Conservation (phyloP, 768 basidiomycete species). For the Termitomyces sp. region DNA sequence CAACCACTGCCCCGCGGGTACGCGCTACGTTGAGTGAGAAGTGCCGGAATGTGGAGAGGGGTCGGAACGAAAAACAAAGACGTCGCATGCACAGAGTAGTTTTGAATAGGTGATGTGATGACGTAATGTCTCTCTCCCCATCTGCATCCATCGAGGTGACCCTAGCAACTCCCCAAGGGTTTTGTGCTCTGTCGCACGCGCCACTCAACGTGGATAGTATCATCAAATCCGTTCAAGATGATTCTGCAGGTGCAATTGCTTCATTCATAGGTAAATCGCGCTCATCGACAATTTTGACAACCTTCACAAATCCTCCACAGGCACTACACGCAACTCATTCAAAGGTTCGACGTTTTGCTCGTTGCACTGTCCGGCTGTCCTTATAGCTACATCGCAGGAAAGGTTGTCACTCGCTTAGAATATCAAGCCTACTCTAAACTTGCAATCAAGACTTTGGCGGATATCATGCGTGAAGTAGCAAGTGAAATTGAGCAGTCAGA, state of each 20-base stretch:
- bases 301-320: conserved; percentile 17
- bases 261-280: conserved; percentile 59
- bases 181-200: conserved; percentile 54
- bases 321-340: conserved; percentile 81
- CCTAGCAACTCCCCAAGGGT: conserved; percentile 39
- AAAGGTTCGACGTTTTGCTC: conserved; percentile 43
- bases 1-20: conserved; percentile 37
- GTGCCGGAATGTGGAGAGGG: neutral
- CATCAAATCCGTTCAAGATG: conserved; percentile 56
- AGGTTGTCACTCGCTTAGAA: conserved; percentile 65
- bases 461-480: conserved; percentile 48
- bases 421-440: conserved; percentile 82
- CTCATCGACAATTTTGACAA: neutral
- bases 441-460: conserved; percentile 71
- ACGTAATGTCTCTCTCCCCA: conserved; percentile 12
- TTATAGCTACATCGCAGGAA: conserved; percentile 37
- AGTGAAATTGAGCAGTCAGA: conserved; percentile 37
- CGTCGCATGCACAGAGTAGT: neutral
- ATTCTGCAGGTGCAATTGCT: conserved; percentile 65
- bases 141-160: conserved; percentile 39
- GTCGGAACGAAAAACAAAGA: neutral
- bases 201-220: conserved; percentile 54
- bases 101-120: neutral
- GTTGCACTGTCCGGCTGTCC: neutral
- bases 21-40: conserved; percentile 6